Conservation (phyloP, 2,329 filamentous ascomycete genomes). For the Leptoxyphium fumago region DNA sequence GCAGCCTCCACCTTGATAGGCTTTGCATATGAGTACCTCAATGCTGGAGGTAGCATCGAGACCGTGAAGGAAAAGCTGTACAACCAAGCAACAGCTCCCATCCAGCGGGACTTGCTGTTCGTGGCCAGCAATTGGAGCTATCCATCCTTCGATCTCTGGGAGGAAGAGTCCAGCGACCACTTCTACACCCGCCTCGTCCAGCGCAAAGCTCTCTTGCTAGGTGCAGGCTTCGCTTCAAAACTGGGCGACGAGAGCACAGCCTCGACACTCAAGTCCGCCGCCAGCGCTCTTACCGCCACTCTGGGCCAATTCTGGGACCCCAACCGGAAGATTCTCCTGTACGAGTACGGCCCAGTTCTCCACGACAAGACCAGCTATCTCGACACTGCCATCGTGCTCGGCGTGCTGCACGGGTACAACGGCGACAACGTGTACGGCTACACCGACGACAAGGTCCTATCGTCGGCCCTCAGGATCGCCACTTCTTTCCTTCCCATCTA, state of each 20-base stretch:
- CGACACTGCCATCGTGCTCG: conserved; percentile 20
- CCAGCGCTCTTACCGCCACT: conserved; percentile 11
- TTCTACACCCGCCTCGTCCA: conserved; percentile 20
- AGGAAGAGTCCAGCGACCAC: conserved; percentile 17
- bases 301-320: conserved; percentile 19
- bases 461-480: conserved; percentile 15
- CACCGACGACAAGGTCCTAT: conserved; percentile 18
- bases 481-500: conserved; percentile 18
- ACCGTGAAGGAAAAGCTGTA: conserved; percentile 16
- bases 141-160: conserved; percentile 19
- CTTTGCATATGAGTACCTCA: conserved; percentile 16
- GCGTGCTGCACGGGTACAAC: conserved; percentile 19
- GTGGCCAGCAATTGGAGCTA: conserved; percentile 18
- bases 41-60: conserved; percentile 13
- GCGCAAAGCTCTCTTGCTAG: conserved; percentile 15
- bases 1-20: conserved; percentile 18
- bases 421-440: conserved; percentile 18
- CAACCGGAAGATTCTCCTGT: conserved; percentile 15
- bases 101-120: conserved; percentile 17
- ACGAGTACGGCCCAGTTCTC: conserved; percentile 20
- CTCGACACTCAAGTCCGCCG: conserved; percentile 13
- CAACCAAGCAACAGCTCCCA: conserved; percentile 15
- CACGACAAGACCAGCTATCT: conserved; percentile 18
- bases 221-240: conserved; percentile 15
- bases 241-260: conserved; percentile 16